Base-by-base conservation (phyloP, 345 rosid genomes). In the Salix udensis region DNA sequence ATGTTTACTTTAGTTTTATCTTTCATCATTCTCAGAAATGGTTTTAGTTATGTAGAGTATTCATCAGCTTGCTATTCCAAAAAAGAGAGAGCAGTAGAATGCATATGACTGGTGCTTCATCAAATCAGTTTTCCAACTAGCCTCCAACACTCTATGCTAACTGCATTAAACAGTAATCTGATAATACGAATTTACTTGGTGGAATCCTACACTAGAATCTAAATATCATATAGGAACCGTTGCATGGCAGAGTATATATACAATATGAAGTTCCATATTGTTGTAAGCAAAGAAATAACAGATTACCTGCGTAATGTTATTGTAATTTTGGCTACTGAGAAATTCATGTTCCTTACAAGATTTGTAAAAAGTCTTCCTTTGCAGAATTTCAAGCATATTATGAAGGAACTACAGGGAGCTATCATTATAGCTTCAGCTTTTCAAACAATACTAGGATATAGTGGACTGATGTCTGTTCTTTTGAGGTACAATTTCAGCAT, bases 401-500 rank as follows among this genome's bases (percentile, higher is more conserved):
- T 95, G 99, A 95, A 90, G 85, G 90, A 88, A 86, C 87, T 95
- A 66, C 99, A 93, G 73, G 99, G 99, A 74, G 94, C 99, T 68
- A 77, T 93, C 53, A 91, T 95, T 72, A 84, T 93, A 68, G 94
- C 90, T 86, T 95, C 99, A 60, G 89, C 93, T 77, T 95, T 95
- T 84, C 99, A 95, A 81, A 82, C 86, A 50, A 65, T 93, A 16
- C 91, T 95, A 74, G 99, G 99, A 78, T 95, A 93, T 83, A 95
- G 96, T 76, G 99, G 99, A 67, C 82, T 91, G 55, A 89, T 89
- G 97, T 88, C 94, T 19, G 46, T 91, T 50, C 65, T 89, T 76
- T 80, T 89, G 84, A 85, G 94, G 95, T 92, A 87, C 60, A 75
- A 44, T 42, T 48, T 66, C 69, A 31, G 30, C 65, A 52, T 55